These are phyloP conservation scores for Conoideocrella luteorostrata DNA, from an alignment of 2,329 filamentous ascomycete genomes.

Conservation along the genomic window DNA sequence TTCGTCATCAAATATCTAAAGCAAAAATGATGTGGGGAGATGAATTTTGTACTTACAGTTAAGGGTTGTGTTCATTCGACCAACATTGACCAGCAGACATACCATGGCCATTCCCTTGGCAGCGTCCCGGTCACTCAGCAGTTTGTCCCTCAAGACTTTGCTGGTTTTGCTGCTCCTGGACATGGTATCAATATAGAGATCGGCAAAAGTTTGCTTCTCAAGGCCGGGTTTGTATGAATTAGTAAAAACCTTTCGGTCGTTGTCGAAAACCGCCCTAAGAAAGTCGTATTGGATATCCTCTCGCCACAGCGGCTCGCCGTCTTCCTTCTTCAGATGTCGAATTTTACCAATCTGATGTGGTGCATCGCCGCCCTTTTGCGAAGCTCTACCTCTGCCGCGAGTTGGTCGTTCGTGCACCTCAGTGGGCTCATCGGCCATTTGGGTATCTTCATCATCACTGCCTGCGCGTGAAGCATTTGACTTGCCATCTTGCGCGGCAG, in stretches of 20 bases:
- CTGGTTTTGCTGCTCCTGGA: conserved; percentile 97
- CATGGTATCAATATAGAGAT: conserved; percentile 98
- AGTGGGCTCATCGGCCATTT: conserved; percentile 35
- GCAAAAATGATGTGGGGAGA: neutral
- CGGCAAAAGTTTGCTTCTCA: conserved; percentile 75
- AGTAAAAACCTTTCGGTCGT: conserved; percentile 72
- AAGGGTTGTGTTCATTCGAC: conserved; percentile 96
- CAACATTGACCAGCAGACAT: conserved; percentile 92
- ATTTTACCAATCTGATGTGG: conserved; percentile 59
- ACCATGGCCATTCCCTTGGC: conserved; percentile 99
- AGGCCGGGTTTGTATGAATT: conserved; percentile 71
- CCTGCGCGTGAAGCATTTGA: conserved; percentile 39
- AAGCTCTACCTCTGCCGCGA: conserved; percentile 28
- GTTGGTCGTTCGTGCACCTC: conserved; percentile 35
- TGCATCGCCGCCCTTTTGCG: conserved; percentile 26
- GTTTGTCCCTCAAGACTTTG: conserved; percentile 95
- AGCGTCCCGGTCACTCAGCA: conserved; percentile 83
- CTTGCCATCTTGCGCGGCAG: conserved; percentile 34
- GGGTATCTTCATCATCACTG: conserved; percentile 42
- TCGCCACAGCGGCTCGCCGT: conserved; percentile 80
- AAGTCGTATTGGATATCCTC: conserved; percentile 88
- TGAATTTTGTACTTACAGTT: conserved; percentile 62
- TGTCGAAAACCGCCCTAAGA: conserved; percentile 71
- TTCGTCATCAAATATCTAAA: no score
- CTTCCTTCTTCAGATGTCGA: conserved; percentile 79